Conservation (phyloP, 495 filamentous ascomycete genomes). For the Hypomontagnella monticulosa region DNA sequence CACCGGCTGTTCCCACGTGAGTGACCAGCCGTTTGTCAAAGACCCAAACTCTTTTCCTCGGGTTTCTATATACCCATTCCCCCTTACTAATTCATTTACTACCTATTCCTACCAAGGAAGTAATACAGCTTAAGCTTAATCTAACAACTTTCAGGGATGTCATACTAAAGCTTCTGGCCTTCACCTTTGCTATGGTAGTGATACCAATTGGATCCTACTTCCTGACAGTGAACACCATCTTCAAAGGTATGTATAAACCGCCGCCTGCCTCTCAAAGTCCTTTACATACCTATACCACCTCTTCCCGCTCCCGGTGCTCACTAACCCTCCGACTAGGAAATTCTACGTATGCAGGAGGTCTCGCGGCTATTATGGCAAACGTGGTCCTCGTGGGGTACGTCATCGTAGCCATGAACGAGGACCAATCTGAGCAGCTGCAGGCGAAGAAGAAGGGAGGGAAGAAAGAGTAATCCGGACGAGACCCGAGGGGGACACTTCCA, state of each 20-base stretch:
- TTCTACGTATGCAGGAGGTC: constrained; percentile 82
- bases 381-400: constrained; percentile 91
- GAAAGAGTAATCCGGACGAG: constrained; percentile 32
- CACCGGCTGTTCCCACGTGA: constrained; percentile 80
- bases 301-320: neutral
- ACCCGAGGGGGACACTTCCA: constrained; percentile 16
- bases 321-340: constrained; percentile 68
- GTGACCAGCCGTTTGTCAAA: constrained; percentile 40
- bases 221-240: constrained; percentile 76
- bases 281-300: too few relatives aligned
- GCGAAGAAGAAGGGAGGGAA: constrained; percentile 42
- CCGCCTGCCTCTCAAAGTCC: too few relatives aligned
- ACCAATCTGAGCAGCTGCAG: constrained; percentile 67
- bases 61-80: neutral
- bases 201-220: constrained; percentile 90
- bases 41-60: neutral
- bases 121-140: neutral
- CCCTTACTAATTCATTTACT: constrained; percentile 7
- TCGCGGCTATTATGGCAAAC: constrained; percentile 90
- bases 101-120: neutral
- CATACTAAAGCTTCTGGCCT: constrained; percentile 87
- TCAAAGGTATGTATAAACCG: constrained; percentile 66
- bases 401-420: constrained; percentile 89
- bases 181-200: constrained; percentile 90
- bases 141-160: constrained; percentile 68